These are phyloP conservation scores for Colletotrichum orchidophilum DNA, from an alignment of 2,329 filamentous ascomycete species.

Conservation along the genomic window DNA sequence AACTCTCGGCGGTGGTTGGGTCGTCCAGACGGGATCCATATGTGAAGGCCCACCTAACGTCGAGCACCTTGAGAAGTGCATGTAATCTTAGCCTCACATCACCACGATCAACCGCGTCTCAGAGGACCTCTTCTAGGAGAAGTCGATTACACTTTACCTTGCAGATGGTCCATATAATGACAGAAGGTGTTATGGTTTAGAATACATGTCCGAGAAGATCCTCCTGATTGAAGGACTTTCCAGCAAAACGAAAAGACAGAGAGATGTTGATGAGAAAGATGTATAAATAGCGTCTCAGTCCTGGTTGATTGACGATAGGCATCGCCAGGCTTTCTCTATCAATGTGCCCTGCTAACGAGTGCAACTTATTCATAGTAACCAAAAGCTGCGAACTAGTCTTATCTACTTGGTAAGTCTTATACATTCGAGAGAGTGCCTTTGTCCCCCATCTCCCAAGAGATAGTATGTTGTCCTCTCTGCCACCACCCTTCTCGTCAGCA, in stretches of 20 bases:
- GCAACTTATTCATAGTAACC: background rate
- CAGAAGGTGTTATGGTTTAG: background rate
- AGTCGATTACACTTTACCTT: background rate
- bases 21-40: background rate
- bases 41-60: background rate
- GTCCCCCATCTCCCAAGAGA: background rate
- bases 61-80: background rate
- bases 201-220: background rate
- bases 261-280: background rate
- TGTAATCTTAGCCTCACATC: background rate
- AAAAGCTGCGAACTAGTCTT: background rate
- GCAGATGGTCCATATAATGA: background rate
- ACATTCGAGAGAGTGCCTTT: background rate
- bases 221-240: background rate
- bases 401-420: background rate
- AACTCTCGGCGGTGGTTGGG: background rate
- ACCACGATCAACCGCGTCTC: no score
- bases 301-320: slow-evolving; percentile 5
- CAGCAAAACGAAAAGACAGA: background rate
- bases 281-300: background rate
- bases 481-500: background rate
- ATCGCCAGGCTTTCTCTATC: background rate
- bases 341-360: background rate
- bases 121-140: background rate
- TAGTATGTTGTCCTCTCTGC: background rate